Conservation (phyloP, 2,329 filamentous ascomycete species). For the Microsporum audouinii region DNA sequence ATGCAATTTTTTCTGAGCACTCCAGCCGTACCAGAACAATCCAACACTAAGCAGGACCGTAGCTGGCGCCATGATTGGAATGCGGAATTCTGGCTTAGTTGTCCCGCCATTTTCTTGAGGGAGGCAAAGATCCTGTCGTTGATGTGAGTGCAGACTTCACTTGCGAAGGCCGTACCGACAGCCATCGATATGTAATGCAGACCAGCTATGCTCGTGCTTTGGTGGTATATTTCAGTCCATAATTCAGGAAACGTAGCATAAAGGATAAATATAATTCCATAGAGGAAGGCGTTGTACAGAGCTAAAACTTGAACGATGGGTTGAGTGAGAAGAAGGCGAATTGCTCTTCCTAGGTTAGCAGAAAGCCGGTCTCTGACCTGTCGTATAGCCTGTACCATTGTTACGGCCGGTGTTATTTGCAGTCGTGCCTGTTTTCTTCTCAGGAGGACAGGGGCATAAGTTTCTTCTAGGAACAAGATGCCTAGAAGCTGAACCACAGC, state of each 20-base stretch:
- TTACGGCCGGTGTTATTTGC: conserved; percentile 37
- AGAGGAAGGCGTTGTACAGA: conserved; percentile 47
- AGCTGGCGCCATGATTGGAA: conserved; percentile 46
- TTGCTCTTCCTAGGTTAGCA: background rate
- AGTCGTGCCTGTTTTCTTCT: conserved; percentile 29
- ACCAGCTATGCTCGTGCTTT: conserved; percentile 46
- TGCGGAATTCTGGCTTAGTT: conserved; percentile 36
- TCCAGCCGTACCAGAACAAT: conserved; percentile 50
- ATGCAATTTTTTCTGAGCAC: conserved; percentile 40
- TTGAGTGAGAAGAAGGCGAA: conserved; percentile 42
- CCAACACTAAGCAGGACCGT: conserved; percentile 43
- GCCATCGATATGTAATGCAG: conserved; percentile 55
- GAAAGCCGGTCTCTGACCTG: conserved; percentile 3
- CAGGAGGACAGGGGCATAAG: conserved; percentile 37
- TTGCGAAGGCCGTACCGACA: conserved; percentile 44
- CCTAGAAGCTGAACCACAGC: conserved; percentile 20
- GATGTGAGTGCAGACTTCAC: background rate
- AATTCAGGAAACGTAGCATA: conserved; percentile 41
- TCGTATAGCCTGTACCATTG: conserved; percentile 9
- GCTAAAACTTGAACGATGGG: conserved; percentile 49
- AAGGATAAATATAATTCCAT: conserved; percentile 53
- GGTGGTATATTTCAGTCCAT: conserved; percentile 44
- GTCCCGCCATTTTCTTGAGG: background rate
- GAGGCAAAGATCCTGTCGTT: background rate
- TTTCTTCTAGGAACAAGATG: conserved; percentile 33